Conservation (phyloP, 768 basidiomycete species). For the Amanita thiersii region DNA sequence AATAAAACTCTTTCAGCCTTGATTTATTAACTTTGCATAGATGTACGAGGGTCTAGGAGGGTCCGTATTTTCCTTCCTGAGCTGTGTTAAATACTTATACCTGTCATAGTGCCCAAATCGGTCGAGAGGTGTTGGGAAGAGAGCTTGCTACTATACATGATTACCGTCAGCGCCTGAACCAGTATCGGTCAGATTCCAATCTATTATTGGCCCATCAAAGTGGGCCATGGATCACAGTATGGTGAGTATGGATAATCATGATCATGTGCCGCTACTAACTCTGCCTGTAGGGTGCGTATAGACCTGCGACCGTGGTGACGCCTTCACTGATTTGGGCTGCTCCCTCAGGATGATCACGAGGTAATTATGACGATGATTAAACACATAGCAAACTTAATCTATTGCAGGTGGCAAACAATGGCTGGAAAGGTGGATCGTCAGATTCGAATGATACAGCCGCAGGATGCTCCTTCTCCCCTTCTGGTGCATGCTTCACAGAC, state of each 20-base stretch:
- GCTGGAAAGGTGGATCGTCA: constrained; percentile 49
- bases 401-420: constrained; percentile 42
- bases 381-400: too few relatives aligned
- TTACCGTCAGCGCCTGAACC: constrained; percentile 41
- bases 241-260: constrained; percentile 23
- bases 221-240: constrained; percentile 49
- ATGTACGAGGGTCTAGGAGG: too few relatives aligned
- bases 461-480: constrained; percentile 43
- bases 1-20: too few relatives aligned
- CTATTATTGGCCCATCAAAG: constrained; percentile 39
- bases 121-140: constrained; percentile 39
- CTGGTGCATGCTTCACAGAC: constrained; percentile 51
- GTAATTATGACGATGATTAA: too few relatives aligned
- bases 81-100: not conserved
- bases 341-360: constrained; percentile 43
- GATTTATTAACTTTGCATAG: too few relatives aligned
- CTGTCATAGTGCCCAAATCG: constrained; percentile 33
- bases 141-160: constrained; percentile 51
- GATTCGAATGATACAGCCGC: constrained; percentile 43
- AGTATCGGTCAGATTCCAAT: constrained; percentile 45
- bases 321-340: too few relatives aligned
- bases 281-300: too few relatives aligned
- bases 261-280: too few relatives aligned
- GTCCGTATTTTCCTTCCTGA: too few relatives aligned
- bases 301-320: too few relatives aligned